phyloP scores from a whole-genome alignment of 2,329 filamentous ascomycete species.

The Trichoderma atroviride region DNA sequence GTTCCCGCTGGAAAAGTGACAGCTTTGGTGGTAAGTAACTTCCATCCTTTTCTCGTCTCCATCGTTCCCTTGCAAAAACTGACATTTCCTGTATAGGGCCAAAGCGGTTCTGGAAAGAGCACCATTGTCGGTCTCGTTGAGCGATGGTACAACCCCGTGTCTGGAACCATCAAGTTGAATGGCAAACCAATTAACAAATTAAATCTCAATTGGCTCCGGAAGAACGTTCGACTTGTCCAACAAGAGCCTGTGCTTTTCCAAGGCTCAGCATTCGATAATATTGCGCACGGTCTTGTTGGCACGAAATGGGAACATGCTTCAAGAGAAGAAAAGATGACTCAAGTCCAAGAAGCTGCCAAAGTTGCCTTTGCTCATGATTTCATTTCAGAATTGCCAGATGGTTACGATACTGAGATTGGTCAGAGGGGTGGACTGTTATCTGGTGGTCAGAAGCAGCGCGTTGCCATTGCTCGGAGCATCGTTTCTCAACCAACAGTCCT shows the following conservation, averaged over 20 bases:
- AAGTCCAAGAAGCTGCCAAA: conserved; percentile 51
- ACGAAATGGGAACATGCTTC: conserved; percentile 43
- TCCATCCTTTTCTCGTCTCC: too few relatives aligned
- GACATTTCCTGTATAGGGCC: conserved; percentile 33
- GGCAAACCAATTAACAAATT: conserved; percentile 39
- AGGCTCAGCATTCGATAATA: conserved; percentile 57
- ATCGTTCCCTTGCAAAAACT: not conserved
- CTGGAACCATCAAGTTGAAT: conserved; percentile 43
- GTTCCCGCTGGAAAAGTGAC: conserved; percentile 51
- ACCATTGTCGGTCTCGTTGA: conserved; percentile 46
- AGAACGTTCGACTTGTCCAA: conserved; percentile 44
- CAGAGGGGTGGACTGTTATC: conserved; percentile 65
- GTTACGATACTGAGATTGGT: conserved; percentile 59
- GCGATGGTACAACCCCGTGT: conserved; percentile 43
- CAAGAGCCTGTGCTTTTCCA: conserved; percentile 51
- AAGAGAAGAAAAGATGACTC: conserved; percentile 46
- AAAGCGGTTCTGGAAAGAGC: conserved; percentile 45
- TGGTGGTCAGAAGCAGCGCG: conserved; percentile 66
- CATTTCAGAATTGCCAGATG: conserved; percentile 50
- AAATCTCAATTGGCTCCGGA: conserved; percentile 46
- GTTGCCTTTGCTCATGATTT: conserved; percentile 56
- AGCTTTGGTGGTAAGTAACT: conserved; percentile 43
- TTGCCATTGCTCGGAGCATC: conserved; percentile 58
- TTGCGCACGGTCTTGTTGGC: conserved; percentile 53
- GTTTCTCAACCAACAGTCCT: conserved; percentile 54